Conservation (phyloP, 768 basidiomycete species). For the Paxillus ammoniavirescens region DNA sequence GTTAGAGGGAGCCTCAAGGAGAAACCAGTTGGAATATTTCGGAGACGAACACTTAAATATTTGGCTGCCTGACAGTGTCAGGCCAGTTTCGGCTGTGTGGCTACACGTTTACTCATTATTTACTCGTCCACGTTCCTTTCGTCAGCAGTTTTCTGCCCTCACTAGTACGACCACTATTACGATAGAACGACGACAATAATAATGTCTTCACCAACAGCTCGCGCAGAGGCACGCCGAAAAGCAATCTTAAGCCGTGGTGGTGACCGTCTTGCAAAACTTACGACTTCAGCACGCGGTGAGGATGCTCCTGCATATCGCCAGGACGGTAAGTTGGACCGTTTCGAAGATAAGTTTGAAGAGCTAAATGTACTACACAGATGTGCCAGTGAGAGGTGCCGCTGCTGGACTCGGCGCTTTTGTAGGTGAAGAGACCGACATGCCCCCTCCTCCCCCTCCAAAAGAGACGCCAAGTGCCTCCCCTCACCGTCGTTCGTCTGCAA, state of each 20-base stretch:
- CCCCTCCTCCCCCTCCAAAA: constrained; percentile 21
- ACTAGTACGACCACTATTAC: neutral
- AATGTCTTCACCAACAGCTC: constrained; percentile 53
- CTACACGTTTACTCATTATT: neutral
- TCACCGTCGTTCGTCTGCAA: constrained; percentile 21
- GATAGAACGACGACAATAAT: constrained; percentile 6
- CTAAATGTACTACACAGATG: constrained; percentile 3
- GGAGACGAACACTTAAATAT: neutral
- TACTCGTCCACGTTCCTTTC: neutral
- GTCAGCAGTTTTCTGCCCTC: neutral
- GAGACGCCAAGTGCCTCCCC: constrained; percentile 26
- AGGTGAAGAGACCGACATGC: constrained; percentile 35
- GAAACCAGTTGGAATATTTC: neutral
- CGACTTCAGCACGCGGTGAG: constrained; percentile 70
- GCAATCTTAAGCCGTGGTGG: constrained; percentile 71
- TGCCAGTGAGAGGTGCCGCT: constrained; percentile 14
- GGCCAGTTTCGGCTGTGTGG: neutral
- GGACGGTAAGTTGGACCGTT: constrained; percentile 37
- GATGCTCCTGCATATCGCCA: constrained; percentile 57
- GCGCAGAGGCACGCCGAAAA: constrained; percentile 75
- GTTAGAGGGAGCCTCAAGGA: constrained; percentile 1
- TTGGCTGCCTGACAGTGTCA: constrained; percentile 1
- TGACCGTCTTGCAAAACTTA: constrained; percentile 77
- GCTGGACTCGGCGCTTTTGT: constrained; percentile 31
- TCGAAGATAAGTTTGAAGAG: neutral